These are phyloP conservation scores for Chaetomium strumarium DNA, from an alignment of 2,329 filamentous ascomycete species.

Conservation along the genomic window DNA sequence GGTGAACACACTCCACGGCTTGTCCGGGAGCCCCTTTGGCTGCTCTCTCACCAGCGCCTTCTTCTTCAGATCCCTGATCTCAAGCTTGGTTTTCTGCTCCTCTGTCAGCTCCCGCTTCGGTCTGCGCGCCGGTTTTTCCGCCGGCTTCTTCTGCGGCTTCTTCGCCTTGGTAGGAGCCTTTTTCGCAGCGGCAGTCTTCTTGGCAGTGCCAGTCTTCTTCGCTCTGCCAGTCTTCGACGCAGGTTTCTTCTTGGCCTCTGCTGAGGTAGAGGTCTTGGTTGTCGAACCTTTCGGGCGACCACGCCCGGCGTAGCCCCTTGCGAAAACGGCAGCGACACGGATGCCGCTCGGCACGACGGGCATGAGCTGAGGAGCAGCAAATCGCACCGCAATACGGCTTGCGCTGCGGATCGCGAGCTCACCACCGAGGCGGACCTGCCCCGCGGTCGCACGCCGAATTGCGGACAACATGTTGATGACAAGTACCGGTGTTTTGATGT, in stretches of 20 bases:
- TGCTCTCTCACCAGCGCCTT: constrained; percentile 38
- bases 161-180: constrained; percentile 18
- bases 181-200: constrained; percentile 27
- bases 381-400: not conserved
- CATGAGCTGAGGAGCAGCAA: constrained; percentile 5
- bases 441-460: constrained; percentile 21
- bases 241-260: constrained; percentile 17
- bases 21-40: constrained; percentile 26
- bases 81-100: constrained; percentile 30
- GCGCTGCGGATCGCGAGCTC: constrained; percentile 12
- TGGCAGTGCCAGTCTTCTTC: constrained; percentile 24
- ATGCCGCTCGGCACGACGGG: constrained; percentile 11
- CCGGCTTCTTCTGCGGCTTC: no score
- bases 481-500: not conserved
- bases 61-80: constrained; percentile 35
- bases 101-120: constrained; percentile 24
- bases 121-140: constrained; percentile 20
- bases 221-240: constrained; percentile 8
- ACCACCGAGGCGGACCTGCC: constrained; percentile 18
- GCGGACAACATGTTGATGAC: constrained; percentile 21
- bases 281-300: constrained; percentile 8
- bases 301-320: constrained; percentile 20
- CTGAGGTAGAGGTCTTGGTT: constrained; percentile 18
- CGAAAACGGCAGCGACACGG: constrained; percentile 14
- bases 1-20: constrained; percentile 36